Base-by-base conservation (phyloP, 306 rosid species). In the Quercus bicolor region DNA sequence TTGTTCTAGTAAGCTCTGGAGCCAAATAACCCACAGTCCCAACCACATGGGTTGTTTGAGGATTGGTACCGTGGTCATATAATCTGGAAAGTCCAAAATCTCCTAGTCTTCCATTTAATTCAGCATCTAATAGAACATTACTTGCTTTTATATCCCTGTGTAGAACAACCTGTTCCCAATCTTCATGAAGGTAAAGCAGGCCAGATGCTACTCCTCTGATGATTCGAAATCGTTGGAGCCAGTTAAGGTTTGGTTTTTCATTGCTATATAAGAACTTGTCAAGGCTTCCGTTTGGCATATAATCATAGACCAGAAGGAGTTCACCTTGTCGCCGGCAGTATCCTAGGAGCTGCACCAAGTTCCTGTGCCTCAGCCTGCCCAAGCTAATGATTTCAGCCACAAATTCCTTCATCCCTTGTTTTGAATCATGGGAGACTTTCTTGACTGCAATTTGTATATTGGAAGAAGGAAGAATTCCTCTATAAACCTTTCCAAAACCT, bases 111-210 rank as follows among this genome's bases (percentile, higher is more conserved):
- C 91, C 96, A 76, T 88, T 91, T 70, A 89, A 74, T 18, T 90
- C 88, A 2, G 74, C 73, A 29, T 93, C 97, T 29, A 90, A 43
- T 37, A 93, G 69, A 13, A 93, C 88, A 84, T 93, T 93, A 70
- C 97, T 88, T 8, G 97, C 94, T 69, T 93, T 90, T 31, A 93
- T 85, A 60, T 93, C 96, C 79, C 97, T 89, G 51, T 90, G 97
- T 18, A 92, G 53, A 57, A 92, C 97, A 7, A 89, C 90, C 55
- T 90, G 85, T 55, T 93, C 97, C 85, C 92, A 93, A 52, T 80
- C 96, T 70, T 83, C 87, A 57, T 86, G 85, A 1, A 86, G 77
- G 69, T 86, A 86, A 5, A 80, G 56, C 37, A 86, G 37, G 8
- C 79, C 85, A 3, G 79, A 83, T 15, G 84, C 85, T 0, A 78